phyloP scores from a whole-genome alignment of 192 early-diverging fungal genomes.

The Backusella tuberculispora region DNA sequence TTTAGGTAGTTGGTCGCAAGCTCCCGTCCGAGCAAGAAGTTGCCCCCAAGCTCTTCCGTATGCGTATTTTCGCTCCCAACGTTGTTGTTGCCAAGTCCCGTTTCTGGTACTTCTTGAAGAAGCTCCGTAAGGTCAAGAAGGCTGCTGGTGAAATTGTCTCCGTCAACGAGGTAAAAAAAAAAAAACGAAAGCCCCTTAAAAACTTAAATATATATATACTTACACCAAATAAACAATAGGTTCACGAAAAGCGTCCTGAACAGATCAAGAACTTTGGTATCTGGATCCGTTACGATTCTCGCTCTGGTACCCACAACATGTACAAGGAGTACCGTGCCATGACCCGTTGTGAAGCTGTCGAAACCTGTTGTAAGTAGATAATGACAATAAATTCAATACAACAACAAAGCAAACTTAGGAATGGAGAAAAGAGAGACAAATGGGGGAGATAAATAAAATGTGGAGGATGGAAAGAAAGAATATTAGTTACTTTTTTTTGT shows the following conservation, averaged over 20 bases:
- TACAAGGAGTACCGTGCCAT: conserved; percentile 99
- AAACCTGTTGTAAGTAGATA: conserved; percentile 52
- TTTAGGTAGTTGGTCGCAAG: conserved; percentile 92
- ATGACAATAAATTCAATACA: too few species aligned
- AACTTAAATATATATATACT: too few species aligned
- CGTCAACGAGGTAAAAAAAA: too few species aligned
- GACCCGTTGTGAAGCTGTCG: conserved; percentile 74
- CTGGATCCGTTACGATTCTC: conserved; percentile 99
- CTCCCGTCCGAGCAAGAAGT: conserved; percentile 90
- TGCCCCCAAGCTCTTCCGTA: conserved; percentile 94
- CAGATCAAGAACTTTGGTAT: conserved; percentile 98
- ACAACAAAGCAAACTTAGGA: not conserved
- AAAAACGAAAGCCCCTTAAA: too few species aligned
- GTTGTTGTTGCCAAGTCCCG: conserved; percentile 97
- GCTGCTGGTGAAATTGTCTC: conserved; percentile 98
- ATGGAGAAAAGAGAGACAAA: not conserved
- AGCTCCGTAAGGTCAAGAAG: conserved; percentile 99
- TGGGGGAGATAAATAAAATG: not conserved
- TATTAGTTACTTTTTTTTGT: too few species aligned
- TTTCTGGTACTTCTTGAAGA: conserved; percentile 99
- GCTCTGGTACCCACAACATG: conserved; percentile 99
- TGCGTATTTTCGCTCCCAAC: conserved; percentile 99
- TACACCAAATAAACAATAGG: too few species aligned
- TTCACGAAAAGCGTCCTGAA: conserved; percentile 91
- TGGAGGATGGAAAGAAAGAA: too few species aligned